Evolutionary conservation across 768 basidiomycete genomes (phyloP).

Genomic region (Naganishia kalamii): DNA sequence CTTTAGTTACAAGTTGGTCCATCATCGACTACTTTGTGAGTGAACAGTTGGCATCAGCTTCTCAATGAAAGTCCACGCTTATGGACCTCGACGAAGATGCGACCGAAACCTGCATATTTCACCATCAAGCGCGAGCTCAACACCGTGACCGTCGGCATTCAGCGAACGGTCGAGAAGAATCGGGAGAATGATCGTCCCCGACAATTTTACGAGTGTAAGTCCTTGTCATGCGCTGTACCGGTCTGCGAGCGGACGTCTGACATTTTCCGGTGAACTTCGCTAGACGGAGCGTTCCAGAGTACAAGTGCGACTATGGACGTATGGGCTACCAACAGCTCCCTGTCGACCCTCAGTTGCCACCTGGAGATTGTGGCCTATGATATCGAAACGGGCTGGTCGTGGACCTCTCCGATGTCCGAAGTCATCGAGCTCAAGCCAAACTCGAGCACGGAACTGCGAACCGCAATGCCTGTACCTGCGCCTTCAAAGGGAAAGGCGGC

Average conservation of each 20-base stretch:
- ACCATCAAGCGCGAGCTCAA: conserved; percentile 29
- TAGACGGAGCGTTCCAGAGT: conserved; percentile 18
- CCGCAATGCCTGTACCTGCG: conserved; percentile 9
- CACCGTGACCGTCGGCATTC: conserved; percentile 3
- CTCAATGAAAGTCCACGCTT: too few relatives aligned
- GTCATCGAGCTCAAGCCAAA: conserved; percentile 18
- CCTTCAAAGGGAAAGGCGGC: not conserved
- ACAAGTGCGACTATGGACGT: conserved; percentile 13
- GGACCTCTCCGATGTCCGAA: not conserved
- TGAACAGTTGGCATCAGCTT: too few relatives aligned
- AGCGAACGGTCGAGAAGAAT: conserved; percentile 12
- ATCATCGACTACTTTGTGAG: conserved; percentile 29
- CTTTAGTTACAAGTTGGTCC: conserved; percentile 20
- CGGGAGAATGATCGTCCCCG: conserved; percentile 18
- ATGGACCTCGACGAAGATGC: not conserved
- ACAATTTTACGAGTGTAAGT: conserved; percentile 21
- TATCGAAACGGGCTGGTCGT: conserved; percentile 1
- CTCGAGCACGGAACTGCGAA: conserved; percentile 26
- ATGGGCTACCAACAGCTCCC: conserved; percentile 7
- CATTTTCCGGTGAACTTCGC: not conserved
- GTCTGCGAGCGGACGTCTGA: not conserved
- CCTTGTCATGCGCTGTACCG: too few relatives aligned
- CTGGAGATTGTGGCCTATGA: conserved; percentile 6
- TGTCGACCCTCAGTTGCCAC: not conserved
- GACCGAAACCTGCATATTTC: conserved; percentile 28